Evolutionary conservation across 495 filamentous ascomycete genomes (phyloP), one percentile per base, ranked within the genome.

Genomic region (Penicillium arizonense): DNA sequence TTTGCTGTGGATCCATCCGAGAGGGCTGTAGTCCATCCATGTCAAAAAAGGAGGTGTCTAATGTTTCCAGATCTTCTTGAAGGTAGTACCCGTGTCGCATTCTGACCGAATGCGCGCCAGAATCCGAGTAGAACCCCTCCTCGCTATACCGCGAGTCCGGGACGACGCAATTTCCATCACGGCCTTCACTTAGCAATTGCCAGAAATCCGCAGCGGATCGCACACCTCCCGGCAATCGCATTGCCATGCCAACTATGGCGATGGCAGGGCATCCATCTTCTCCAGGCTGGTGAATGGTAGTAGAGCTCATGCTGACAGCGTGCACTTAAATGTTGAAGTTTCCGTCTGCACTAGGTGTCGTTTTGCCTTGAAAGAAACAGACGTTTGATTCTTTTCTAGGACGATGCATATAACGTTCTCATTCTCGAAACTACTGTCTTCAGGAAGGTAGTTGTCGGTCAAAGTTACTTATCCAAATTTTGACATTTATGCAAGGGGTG

Each of bases 1-100:
- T 58, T 49, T 85, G 82, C 30, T 83, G 77, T 1, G 84, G 84
- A 52, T 87, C 83, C 65, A 84, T 72, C 2, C 52, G 51, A 51
- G 74, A 76, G 5, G 73, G 74, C 45, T 84, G 80, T 0, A 23
- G 44, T 11, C 58, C 52, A 3, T 61, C 67, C 47, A 81, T 69
- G 0, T 57, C 56, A 47, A 84, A 77, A 47, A 62, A 56, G 0
- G 41, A 37, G 2, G 56, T 11, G 35, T 78, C 74, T n/a, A 77
- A 59, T 7, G 52, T 26, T 2, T 18, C 44, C 4, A 62, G 40
- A 30, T 74, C 62, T 6, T 77, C 67, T 20, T 77, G 67, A 28
- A 85, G 58, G 33, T 82, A 85, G 51, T 80, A 59, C 1, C 52
- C 59, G 10, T 53, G 30, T 21, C 26, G 42, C 11, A 47, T 39